Evolutionary conservation across 257 asterid genomes (phyloP), one percentile per base, ranked within the genome.

Genomic region (Apocynum venetum): DNA sequence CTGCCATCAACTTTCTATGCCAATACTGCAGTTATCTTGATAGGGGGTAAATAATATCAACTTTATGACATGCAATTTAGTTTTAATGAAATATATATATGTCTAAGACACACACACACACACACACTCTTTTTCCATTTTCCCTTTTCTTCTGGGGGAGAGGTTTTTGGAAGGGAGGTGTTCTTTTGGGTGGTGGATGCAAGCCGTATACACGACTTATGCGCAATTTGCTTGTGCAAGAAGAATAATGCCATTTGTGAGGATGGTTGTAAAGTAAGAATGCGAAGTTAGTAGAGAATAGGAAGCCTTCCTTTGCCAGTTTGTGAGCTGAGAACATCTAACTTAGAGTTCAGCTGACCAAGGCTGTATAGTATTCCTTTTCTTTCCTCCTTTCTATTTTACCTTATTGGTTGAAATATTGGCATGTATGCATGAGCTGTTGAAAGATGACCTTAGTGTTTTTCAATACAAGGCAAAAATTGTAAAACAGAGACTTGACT

Each of bases 1-100:
- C 96, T 83, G 94, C 93, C 64, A 84, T 91, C 74, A 84, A 79
- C 69, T 92, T 94, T 87, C 79, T 94, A 48, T 75, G 76, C 77
- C 85, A 78, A 66, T 92, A 92, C 83, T 83, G 89, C 80, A 80
- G 90, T 87, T 80, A 71, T 84, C 88, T 92, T 84, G 91, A 90
- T 73, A 78, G 56, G 83, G 90, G 97, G 98, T 92, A 87, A 57
- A 80, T 41, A 38, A 70, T 66, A 15, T 41, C 69, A 52, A 41
- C 74, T 14, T 36, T 66, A 35, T 66, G 41, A 17, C 70, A 77
- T 65, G 51, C 25, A 25, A 41, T 35, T 25, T 59, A 43, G 52
- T 6, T 72, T 71, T 19, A 43, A 11, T 68, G 38, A 66, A 14
- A 12, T 40, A 40, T 66, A 17, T 25, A 25, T 25, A 25, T 25